Base-by-base conservation (phyloP, 371 early-diverging fungal species). In the Rhizopus delemar region DNA sequence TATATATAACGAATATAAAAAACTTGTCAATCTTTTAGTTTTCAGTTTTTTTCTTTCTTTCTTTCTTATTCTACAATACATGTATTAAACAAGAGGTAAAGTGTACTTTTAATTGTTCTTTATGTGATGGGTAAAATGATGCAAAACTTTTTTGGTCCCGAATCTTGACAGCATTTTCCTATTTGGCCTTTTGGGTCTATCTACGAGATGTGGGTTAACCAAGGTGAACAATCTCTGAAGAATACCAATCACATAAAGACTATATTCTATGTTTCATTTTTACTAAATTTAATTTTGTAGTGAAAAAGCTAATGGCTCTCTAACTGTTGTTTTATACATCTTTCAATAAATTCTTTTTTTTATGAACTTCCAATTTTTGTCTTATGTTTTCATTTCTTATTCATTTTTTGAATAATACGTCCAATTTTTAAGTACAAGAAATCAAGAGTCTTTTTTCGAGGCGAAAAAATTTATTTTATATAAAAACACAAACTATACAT, bases 261-360 rank as follows among this genome's bases (percentile, higher is more conserved):
- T 38, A 2, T 38, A 11, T 11, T 38, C 8, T 5, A 38, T 38
- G 39, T 22, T 22, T 22, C 22, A 22, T 22, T 22, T 22, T 22
- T 22, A 22, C 22, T 22, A 22, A 22, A 22, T 22, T 22, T 22
- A 22, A 22, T 22, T 22, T 22, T 22, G 2, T 22, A 22, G 22
- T 22, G 22, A 22, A 22, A 22, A 22, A 22, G 22, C 22, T 22
- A 22, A 22, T 22, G 22, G 22, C 22, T 22, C 22, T 22, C 2
- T 22, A 56, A 81, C 79, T 52, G 46, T 34, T 43, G 34, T 39
- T 49, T 39, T 38, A 9, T 41, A 11, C 39, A 38, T 38, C 39
- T 38, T 6, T 38, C 5, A 13, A 38, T 43, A 43, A 6, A 43
- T 43, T 15, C 1, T 43, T 36, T 43, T 36, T 11, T 36, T 36